phyloP scores from a whole-genome alignment of 345 rosid species.

The Eucalyptus polybractea region DNA sequence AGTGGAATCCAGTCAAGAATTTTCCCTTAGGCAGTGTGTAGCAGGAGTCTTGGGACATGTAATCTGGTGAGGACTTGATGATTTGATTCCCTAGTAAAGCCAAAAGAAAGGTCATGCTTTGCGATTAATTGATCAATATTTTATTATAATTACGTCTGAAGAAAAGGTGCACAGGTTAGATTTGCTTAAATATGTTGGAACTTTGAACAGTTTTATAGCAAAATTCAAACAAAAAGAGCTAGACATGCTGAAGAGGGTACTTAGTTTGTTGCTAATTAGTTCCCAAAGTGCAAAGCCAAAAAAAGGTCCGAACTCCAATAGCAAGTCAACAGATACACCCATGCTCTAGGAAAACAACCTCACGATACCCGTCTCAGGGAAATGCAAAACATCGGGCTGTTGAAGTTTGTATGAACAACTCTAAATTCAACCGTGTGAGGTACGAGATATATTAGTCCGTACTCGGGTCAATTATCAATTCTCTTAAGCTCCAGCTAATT shows the following conservation, averaged over 20 bases:
- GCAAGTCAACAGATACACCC: not conserved
- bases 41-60: not conserved
- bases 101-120: not conserved
- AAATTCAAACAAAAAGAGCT: not conserved
- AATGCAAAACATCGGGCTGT: not conserved
- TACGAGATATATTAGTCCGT: not conserved
- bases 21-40: not conserved
- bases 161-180: not conserved
- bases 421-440: not conserved
- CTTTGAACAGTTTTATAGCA: not conserved
- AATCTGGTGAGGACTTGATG: not conserved
- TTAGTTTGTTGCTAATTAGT: not conserved
- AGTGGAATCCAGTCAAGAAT: not conserved
- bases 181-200: not conserved
- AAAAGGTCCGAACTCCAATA: not conserved
- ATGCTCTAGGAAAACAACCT: not conserved
- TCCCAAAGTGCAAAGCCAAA: not conserved
- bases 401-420: not conserved
- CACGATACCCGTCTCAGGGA: not conserved
- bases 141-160: not conserved
- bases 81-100: not conserved
- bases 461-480: not conserved
- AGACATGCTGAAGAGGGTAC: not conserved
- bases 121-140: not conserved
- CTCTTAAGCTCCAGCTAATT: not conserved